phyloP scores from a whole-genome alignment of 2,329 filamentous ascomycete species.

The Malbranchea zuffiana region DNA sequence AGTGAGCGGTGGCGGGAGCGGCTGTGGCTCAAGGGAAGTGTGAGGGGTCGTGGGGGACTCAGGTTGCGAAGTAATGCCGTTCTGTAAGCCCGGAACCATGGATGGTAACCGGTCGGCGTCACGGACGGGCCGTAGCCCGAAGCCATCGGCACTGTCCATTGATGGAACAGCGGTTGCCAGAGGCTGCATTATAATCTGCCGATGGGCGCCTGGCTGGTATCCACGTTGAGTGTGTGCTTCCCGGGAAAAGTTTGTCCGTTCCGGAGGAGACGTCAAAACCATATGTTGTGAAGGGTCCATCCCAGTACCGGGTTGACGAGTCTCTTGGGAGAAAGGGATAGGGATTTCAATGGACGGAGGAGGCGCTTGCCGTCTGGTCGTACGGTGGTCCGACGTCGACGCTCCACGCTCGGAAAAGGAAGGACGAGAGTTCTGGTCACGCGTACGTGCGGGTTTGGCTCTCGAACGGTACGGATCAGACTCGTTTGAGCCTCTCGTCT shows the following conservation, averaged over 20 bases:
- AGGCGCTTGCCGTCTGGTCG: conserved; percentile 65
- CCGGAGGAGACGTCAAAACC: conserved; percentile 58
- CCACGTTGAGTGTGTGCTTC: conserved; percentile 41
- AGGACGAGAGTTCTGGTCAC: conserved; percentile 23
- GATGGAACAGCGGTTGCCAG: conserved; percentile 55
- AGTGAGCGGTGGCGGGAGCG: conserved; percentile 43
- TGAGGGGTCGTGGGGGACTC: conserved; percentile 81
- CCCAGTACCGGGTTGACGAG: conserved; percentile 39
- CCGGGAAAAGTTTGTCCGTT: conserved; percentile 54
- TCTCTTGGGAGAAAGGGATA: conserved; percentile 42
- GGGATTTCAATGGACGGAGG: conserved; percentile 77
- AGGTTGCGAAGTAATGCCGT: conserved; percentile 71
- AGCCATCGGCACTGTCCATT: conserved; percentile 59
- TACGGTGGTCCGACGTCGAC: conserved; percentile 45
- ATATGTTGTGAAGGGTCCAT: conserved; percentile 55
- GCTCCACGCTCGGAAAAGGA: conserved; percentile 42
- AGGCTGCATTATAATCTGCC: conserved; percentile 51
- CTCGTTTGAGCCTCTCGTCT: conserved; percentile 76
- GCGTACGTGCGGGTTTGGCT: conserved; percentile 19
- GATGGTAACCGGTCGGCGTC: conserved; percentile 74
- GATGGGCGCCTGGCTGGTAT: conserved; percentile 37
- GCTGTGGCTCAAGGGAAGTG: conserved; percentile 51
- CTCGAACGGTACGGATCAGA: conserved; percentile 54
- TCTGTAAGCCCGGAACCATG: conserved; percentile 60
- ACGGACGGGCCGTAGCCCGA: conserved; percentile 64